These are phyloP conservation scores for Penicillium sp. DNA, from an alignment of 2,329 filamentous ascomycete genomes.

Conservation along the genomic window DNA sequence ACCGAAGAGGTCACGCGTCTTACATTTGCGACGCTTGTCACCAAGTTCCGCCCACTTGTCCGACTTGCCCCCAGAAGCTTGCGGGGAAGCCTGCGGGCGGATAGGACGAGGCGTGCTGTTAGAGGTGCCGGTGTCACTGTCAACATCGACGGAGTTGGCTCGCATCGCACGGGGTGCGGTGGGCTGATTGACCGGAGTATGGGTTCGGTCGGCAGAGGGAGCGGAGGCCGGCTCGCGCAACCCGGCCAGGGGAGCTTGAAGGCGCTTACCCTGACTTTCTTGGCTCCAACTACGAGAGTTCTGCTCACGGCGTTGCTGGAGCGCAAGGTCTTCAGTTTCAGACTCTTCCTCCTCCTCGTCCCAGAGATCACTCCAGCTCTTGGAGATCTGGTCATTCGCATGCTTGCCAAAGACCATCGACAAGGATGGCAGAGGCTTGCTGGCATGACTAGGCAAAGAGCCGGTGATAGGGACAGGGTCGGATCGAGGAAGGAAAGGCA, in stretches of 20 bases:
- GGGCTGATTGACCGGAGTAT: conserved; percentile 31
- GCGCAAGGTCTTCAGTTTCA: conserved; percentile 59
- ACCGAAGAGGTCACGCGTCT: conserved; percentile 53
- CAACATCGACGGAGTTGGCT: conserved; percentile 56
- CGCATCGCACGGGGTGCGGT: conserved; percentile 17
- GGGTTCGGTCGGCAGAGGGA: conserved; percentile 49
- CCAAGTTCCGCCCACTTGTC: conserved; percentile 92
- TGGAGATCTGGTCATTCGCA: conserved; percentile 76
- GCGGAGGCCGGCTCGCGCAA: conserved; percentile 56
- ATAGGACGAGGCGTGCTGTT: conserved; percentile 39
- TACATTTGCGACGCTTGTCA: conserved; percentile 67
- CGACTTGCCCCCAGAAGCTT: conserved; percentile 38
- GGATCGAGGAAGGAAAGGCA: conserved; percentile 49
- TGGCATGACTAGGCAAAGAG: conserved; percentile 65
- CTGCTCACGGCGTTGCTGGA: conserved; percentile 60
- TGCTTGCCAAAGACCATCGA: conserved; percentile 72
- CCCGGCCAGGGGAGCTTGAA: conserved; percentile 50
- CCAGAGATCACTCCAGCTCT: conserved; percentile 99
- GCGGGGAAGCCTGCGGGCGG: conserved; percentile 64
- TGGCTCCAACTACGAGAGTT: conserved; percentile 78
- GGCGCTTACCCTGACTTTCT: conserved; percentile 59
- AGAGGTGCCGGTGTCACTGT: conserved; percentile 55
- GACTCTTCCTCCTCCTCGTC: conserved; percentile 89
- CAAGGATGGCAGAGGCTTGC: conserved; percentile 65
- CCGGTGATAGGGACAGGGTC: conserved; percentile 73